Base-by-base conservation (phyloP, 202 grass and related monocot genomes). In the Tripidium arundinaceum region DNA sequence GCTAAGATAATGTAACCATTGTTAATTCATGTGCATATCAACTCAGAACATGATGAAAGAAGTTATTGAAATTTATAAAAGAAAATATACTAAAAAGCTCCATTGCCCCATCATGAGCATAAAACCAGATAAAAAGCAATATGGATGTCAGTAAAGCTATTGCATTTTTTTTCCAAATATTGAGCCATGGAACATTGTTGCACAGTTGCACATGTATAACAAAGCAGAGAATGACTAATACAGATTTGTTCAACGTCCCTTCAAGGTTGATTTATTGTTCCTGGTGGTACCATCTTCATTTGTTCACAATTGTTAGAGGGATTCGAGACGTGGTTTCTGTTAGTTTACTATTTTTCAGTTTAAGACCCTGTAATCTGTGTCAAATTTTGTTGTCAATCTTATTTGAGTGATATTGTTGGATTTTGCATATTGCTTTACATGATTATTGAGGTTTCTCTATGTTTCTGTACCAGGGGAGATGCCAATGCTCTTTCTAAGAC, bases 1-100 rank as follows among this genome's bases (percentile, higher is more conserved):
- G 84, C 93, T 97, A 75, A 86, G 47, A 88, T 13, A 97, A 83
- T 52, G 27, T 57, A 76, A 60, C 72, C 4, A 65, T 40, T 25
- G 59, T 70, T 22, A 69, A 41, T 8, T 62, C 12, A 81, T 74
- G 24, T 41, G 74, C 27, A 54, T 52, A 50, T 49, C 4, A 28
- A 49, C 13, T 63, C 8, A 49, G 7, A 84, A 77, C 18, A 67
- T 41, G 24, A 43, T 80, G 12, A 78, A 68, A 45, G 18, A 82
- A 52, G 25, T 60, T 54, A 76, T 21, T 46, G 1, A 72, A 68
- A 82, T 40, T 24, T 71, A 68, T 68, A 29, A 33, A 74, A 36
- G 3, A 70, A 81, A 22, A 33, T 14, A 33, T 14, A 24, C 26
- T 38, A 39, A 49, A 64, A 70, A 76, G 4, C 29, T 64, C 19